A percentile compares a stretch with the other conserved stretches of the same genome.
Evolutionary conservation across 202 grass and related monocot species (phyloP).

Genomic region (Saccharum hybrid): DNA sequence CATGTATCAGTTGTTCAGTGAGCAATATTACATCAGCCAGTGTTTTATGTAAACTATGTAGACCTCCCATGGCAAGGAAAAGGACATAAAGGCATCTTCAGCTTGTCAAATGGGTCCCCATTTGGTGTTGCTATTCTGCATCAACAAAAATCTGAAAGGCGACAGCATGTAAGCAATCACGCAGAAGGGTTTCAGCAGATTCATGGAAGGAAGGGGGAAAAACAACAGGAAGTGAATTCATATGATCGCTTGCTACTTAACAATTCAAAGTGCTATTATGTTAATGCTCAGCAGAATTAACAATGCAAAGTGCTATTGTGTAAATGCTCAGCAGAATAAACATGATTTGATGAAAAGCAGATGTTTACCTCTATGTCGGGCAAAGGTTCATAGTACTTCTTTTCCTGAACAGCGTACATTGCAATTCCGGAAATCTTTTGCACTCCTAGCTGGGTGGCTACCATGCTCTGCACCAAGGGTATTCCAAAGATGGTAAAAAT

Average conservation of each 20-base stretch:
- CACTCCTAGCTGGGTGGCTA: conserved; percentile 82
- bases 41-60: neutral
- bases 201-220: neutral
- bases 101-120: neutral
- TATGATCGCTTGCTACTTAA: neutral
- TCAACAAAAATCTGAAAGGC: conserved; percentile 80
- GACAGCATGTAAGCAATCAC: conserved; percentile 23
- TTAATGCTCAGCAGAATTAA: neutral
- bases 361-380: conserved; percentile 79
- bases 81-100: neutral
- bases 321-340: neutral
- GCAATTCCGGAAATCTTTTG: conserved; percentile 94
- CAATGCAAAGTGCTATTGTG: neutral
- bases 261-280: neutral
- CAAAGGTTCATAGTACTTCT: conserved; percentile 86
- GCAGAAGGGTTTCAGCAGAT: neutral
- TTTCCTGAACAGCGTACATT: conserved; percentile 77
- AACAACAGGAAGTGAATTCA: neutral
- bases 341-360: neutral
- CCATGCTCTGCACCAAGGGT: conserved; percentile 73
- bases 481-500: conserved; percentile 34
- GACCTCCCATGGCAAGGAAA: conserved; percentile 15
- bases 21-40: conserved; percentile 1
- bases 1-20: neutral
- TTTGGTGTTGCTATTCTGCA: conserved; percentile 43